A percentile compares a stretch with the other conserved stretches of the same genome.
phyloP scores from a whole-genome alignment of 352 stramenopile genomes.

The Pythium oligandrum region DNA sequence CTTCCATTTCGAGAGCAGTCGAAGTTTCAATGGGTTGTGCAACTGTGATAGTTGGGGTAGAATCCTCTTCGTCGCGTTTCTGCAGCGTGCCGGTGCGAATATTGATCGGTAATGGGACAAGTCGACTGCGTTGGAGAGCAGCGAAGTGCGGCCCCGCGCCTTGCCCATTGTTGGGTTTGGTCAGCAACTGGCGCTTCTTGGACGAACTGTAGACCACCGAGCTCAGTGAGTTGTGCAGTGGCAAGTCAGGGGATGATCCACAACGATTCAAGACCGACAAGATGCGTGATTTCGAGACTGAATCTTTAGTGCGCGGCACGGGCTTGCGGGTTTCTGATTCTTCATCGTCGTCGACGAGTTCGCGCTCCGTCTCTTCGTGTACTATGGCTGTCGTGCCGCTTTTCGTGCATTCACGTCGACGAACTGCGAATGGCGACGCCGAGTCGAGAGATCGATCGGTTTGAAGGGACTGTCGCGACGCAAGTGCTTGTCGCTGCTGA shows the following conservation, averaged over 20 bases:
- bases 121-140: constrained; percentile 43
- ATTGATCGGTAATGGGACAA: constrained; percentile 55
- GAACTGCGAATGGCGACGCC: constrained; percentile 5
- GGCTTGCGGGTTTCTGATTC: not conserved
- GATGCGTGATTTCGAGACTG: not conserved
- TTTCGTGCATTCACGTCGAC: constrained; percentile 1
- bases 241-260: constrained; percentile 56
- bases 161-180: constrained; percentile 9
- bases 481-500: constrained; percentile 11
- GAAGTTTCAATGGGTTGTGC: not conserved
- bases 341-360: constrained; percentile 12
- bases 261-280: constrained; percentile 50
- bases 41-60: not conserved
- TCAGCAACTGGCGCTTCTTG: constrained; percentile 49
- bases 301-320: not conserved
- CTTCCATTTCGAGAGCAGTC: constrained; percentile 4
- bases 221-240: constrained; percentile 46
- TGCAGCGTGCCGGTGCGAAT: constrained; percentile 33
- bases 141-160: constrained; percentile 34
- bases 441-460: constrained; percentile 16
- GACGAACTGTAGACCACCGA: constrained; percentile 56
- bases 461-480: constrained; percentile 13
- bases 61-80: constrained; percentile 5
- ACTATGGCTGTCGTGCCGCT: constrained; percentile 1
- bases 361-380: constrained; percentile 17